Evolutionary conservation across 495 filamentous ascomycete species (phyloP).

Genomic region (Immersiella caudata): DNA sequence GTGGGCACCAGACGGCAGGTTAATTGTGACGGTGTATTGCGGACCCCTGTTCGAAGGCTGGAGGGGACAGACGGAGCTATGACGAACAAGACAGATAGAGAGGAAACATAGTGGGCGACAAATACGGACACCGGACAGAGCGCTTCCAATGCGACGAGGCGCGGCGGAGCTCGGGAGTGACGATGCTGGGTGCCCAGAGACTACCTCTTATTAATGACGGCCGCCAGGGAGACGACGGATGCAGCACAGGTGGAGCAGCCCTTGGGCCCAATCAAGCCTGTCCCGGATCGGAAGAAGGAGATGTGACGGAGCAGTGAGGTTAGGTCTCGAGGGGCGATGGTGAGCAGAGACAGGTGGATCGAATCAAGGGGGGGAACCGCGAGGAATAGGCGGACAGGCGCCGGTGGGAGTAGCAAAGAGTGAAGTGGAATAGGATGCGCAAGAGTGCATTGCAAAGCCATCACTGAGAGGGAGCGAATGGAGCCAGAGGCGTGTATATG

Average conservation of each 20-base stretch:
- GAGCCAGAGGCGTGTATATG: slow-evolving; percentile 5
- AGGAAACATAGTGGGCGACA: slow-evolving; percentile 31
- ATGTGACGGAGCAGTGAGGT: slow-evolving; percentile 1
- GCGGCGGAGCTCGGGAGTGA: slow-evolving; percentile 14
- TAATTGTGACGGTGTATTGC: slow-evolving; percentile 5
- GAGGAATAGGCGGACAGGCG: background rate
- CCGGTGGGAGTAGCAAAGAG: slow-evolving; percentile 3
- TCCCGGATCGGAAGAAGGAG: slow-evolving; percentile 6
- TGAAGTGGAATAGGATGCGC: background rate
- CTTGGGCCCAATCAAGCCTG: slow-evolving; percentile 23
- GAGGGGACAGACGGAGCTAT: slow-evolving; percentile 5
- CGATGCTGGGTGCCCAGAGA: slow-evolving; percentile 16
- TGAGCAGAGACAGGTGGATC: slow-evolving; percentile 20
- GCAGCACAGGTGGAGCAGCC: slow-evolving; percentile 24
- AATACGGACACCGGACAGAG: background rate
- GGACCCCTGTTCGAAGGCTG: background rate
- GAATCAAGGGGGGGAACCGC: slow-evolving; percentile 11
- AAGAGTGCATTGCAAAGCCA: slow-evolving; percentile 17
- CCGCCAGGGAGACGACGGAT: slow-evolving; percentile 12
- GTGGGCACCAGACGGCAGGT: slow-evolving; percentile 1
- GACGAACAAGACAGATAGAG: slow-evolving; percentile 19
- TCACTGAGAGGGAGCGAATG: background rate
- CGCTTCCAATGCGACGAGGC: slow-evolving; percentile 13
- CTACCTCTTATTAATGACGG: slow-evolving; percentile 22
- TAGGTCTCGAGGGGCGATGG: slow-evolving; percentile 16